Conservation (phyloP, 305 asterid species). For the Solanum hybrid region DNA sequence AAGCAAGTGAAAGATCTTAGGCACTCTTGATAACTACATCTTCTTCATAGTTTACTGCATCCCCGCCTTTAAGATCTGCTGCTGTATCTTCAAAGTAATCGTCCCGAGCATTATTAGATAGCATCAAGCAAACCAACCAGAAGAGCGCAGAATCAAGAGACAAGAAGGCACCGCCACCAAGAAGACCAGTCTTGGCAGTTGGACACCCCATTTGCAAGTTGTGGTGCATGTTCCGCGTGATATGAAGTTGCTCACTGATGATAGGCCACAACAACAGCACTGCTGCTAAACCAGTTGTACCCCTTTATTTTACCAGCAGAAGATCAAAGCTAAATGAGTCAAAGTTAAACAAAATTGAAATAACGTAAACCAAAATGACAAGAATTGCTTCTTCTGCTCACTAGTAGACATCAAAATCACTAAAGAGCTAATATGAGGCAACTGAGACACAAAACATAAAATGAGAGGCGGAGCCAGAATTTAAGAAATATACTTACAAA, state of each 20-base stretch:
- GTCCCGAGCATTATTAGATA: constrained; percentile 61
- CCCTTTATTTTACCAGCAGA: constrained; percentile 24
- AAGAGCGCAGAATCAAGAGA: constrained; percentile 78
- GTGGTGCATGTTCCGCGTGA: constrained; percentile 40
- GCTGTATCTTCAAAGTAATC: constrained; percentile 47
- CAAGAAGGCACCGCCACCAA: constrained; percentile 88
- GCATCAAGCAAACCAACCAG: constrained; percentile 77
- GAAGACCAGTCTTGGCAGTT: constrained; percentile 89
- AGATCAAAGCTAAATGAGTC: not conserved
- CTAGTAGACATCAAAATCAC: not conserved
- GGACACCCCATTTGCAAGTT: constrained; percentile 52
- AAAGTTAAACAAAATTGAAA: not conserved
- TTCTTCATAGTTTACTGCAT: constrained; percentile 2
- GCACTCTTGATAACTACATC: constrained; percentile 24
- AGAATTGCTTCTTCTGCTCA: not conserved
- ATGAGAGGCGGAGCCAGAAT: not conserved
- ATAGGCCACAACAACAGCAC: constrained; percentile 72
- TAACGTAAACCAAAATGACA: not conserved
- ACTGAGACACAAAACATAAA: not conserved
- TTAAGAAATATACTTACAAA: constrained; percentile 39
- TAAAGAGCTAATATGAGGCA: not conserved
- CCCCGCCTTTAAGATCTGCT: constrained; percentile 16
- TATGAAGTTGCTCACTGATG: constrained; percentile 59
- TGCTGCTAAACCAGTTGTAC: constrained; percentile 51
- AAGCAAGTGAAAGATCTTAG: not conserved